phyloP scores from a whole-genome alignment of 441 rosid genomes.

The Croton laevigatus region DNA sequence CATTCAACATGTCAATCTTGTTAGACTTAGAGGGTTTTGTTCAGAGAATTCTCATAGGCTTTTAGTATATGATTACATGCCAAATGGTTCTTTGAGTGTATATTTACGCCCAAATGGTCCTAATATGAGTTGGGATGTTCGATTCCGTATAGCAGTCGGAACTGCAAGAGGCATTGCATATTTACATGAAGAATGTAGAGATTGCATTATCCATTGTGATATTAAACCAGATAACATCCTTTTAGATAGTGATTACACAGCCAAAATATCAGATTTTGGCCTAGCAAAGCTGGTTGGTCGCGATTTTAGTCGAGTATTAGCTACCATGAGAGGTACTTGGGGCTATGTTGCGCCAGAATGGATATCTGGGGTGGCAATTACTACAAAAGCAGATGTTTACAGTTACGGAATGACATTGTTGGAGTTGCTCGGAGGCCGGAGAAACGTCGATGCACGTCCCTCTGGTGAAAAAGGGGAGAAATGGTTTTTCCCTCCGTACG shows the following conservation, averaged over 20 bases:
- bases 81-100: conserved; percentile 70
- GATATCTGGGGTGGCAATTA: conserved; percentile 84
- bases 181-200: conserved; percentile 85
- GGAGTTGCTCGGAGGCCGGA: conserved; percentile 75
- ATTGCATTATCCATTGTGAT: conserved; percentile 89
- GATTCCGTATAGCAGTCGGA: conserved; percentile 61
- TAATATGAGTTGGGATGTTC: conserved; percentile 61
- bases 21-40: conserved; percentile 83
- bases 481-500: conserved; percentile 93
- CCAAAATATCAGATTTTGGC: conserved; percentile 85
- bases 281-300: conserved; percentile 81
- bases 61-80: conserved; percentile 85
- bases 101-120: conserved; percentile 51
- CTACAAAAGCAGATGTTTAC: conserved; percentile 82
- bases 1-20: conserved; percentile 85
- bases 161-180: conserved; percentile 82
- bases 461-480: conserved; percentile 39
- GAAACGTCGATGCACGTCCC: conserved; percentile 59
- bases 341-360: conserved; percentile 94
- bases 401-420: conserved; percentile 91
- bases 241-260: conserved; percentile 54
- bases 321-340: conserved; percentile 90
- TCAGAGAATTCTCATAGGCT: conserved; percentile 70
- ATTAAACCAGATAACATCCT: conserved; percentile 92
- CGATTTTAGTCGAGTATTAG: conserved; percentile 77